phyloP scores from a whole-genome alignment of 129 eudicot genomes.

The Solidago caesia region DNA sequence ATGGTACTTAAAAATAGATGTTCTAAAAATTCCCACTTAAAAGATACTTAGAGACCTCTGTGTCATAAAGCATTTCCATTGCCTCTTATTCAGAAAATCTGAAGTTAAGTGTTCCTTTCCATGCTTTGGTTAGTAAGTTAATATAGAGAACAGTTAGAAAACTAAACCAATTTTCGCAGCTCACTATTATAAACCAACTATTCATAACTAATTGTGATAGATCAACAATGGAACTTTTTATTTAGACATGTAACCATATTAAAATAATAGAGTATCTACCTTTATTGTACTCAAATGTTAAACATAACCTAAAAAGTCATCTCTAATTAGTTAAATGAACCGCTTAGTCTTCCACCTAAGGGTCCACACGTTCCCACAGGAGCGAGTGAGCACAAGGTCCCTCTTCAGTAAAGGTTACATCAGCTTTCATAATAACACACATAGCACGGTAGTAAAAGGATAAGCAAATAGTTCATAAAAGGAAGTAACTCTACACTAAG shows the following conservation, averaged over 20 bases:
- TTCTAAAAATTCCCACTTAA: neutral
- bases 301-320: neutral
- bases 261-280: neutral
- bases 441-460: neutral
- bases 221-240: neutral
- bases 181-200: neutral
- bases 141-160: neutral
- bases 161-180: neutral
- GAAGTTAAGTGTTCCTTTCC: neutral
- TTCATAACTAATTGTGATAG: neutral
- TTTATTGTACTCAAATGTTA: neutral
- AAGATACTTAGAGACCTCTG: neutral
- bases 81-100: neutral
- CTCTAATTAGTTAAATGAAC: neutral
- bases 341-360: neutral
- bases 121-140: slow-evolving; percentile 1
- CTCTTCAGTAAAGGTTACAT: neutral
- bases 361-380: neutral
- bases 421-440: neutral
- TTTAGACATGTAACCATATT: neutral
- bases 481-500: neutral
- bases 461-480: neutral
- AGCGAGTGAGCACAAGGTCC: neutral
- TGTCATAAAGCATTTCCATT: neutral
- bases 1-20: neutral